Evolutionary conservation across 2,329 filamentous ascomycete genomes (phyloP), one percentile per base, ranked within the genome.

Genomic region (Sarocladium kiliense): DNA sequence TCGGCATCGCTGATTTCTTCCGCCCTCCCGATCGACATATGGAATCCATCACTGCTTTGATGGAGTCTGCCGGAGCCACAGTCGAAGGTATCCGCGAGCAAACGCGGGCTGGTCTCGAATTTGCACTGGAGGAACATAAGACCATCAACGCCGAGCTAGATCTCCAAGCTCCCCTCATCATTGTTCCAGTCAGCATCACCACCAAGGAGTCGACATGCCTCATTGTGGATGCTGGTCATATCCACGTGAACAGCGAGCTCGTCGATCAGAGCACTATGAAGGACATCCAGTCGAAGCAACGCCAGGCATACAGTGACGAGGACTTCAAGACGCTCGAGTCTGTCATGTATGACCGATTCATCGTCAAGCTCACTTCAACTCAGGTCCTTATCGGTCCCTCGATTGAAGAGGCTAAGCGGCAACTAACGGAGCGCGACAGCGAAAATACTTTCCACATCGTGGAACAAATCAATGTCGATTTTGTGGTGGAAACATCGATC

Each of bases 291-390:
- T 85, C 87, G 19, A 99, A 97, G 66, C 91, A 97, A 65, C 88
- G 85, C 55, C 87, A 92, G 56, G 78, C 88, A 25, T 97, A 95
- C 66, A 94, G 86, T 6, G 90, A 95, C 14, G 86, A 93, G 58
- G 95, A 99, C 66, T 91, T 91, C 68, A 87, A 88, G 68, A 84
- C 87, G 45, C 82, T 99, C 3, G 91, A 97, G 68, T 89, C 88
- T 16, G 78, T 96, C 63, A 96, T 99, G 88, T 99, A 99, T 66
- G 94, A 99, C 77, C 94, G 91, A 55, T 99, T 99, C 69, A 77
- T 91, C 41, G 82, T 99, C 62, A 96, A 96, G 66, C 78, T 99
- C 26, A 88, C 95, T 19, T 96, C 93, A 0, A 99, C 94, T 0
- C 94, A 99, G 70, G 85, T 99, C 18, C 80, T 99, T 44, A 96